phyloP scores from a whole-genome alignment of 129 eudicot species.

The Glebionis coronaria region DNA sequence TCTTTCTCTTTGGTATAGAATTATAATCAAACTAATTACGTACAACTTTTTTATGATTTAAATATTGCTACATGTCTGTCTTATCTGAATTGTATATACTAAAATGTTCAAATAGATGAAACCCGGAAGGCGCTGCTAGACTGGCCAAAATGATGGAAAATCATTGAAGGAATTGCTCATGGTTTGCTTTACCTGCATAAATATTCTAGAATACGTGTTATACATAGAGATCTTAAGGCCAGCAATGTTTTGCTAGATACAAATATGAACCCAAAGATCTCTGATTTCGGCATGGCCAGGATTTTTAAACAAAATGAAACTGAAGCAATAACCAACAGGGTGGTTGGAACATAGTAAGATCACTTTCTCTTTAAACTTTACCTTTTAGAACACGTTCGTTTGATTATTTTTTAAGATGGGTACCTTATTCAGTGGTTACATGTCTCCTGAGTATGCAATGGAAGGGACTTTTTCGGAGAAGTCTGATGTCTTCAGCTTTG shows the following conservation, averaged over 20 bases:
- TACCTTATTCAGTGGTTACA: conserved; percentile 21
- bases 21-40: neutral
- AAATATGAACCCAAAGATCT: conserved; percentile 33
- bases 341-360: conserved; percentile 35
- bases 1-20: conserved; percentile 11
- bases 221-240: conserved; percentile 60
- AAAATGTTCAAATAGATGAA: neutral
- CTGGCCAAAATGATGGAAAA: neutral
- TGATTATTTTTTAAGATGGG: neutral
- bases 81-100: neutral
- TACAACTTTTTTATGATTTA: too few species aligned
- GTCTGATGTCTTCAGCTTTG: conserved; percentile 32
- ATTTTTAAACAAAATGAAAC: conserved; percentile 36
- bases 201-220: conserved; percentile 62
- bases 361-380: neutral
- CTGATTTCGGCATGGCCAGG: conserved; percentile 47
- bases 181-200: conserved; percentile 57
- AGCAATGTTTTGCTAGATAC: conserved; percentile 29
- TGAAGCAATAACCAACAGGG: conserved; percentile 34
- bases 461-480: conserved; percentile 25
- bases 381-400: neutral
- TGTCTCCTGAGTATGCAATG: conserved; percentile 38
- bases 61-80: neutral
- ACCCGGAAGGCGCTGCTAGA: conserved; percentile 1
- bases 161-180: conserved; percentile 45